Evolutionary conservation across 495 filamentous ascomycete species (phyloP).

Genomic region (Chaetomium fimeti): DNA sequence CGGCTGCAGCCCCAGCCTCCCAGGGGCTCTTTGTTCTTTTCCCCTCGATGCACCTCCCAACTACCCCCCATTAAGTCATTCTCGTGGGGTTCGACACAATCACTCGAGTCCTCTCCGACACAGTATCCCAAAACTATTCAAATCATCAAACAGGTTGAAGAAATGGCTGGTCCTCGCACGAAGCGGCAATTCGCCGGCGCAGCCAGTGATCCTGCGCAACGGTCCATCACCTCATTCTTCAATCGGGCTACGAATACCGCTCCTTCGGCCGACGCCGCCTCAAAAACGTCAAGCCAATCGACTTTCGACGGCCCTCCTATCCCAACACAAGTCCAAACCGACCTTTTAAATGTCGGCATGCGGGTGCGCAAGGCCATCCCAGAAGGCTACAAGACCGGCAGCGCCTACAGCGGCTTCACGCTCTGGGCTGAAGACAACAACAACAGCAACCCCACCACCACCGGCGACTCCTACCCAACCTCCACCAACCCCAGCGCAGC

Average conservation of each 20-base stretch:
- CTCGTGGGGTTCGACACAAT: background rate
- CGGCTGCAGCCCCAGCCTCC: constrained; percentile 15
- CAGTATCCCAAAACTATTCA: background rate
- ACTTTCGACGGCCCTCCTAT: constrained; percentile 51
- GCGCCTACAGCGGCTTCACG: constrained; percentile 44
- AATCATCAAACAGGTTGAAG: background rate
- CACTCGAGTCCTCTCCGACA: background rate
- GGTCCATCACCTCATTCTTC: constrained; percentile 54
- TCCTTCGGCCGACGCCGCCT: constrained; percentile 8
- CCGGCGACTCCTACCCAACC: constrained; percentile 2
- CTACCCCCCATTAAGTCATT: background rate
- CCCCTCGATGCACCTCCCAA: background rate
- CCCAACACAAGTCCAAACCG: constrained; percentile 65
- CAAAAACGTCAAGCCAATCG: constrained; percentile 22
- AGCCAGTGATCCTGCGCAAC: constrained; percentile 49
- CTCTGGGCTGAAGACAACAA: constrained; percentile 43
- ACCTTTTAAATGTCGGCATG: constrained; percentile 86
- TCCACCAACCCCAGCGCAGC: constrained; percentile 10
- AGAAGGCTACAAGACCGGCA: constrained; percentile 83
- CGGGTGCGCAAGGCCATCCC: constrained; percentile 86
- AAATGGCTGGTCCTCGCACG: constrained; percentile 46
- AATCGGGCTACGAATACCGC: constrained; percentile 22
- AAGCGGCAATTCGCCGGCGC: constrained; percentile 55
- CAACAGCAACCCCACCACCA: constrained; percentile 10
- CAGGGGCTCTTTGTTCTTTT: constrained; percentile 13